Base-by-base conservation (phyloP, 208 protist genomes). In the Plasmodiophora brassicae region DNA sequence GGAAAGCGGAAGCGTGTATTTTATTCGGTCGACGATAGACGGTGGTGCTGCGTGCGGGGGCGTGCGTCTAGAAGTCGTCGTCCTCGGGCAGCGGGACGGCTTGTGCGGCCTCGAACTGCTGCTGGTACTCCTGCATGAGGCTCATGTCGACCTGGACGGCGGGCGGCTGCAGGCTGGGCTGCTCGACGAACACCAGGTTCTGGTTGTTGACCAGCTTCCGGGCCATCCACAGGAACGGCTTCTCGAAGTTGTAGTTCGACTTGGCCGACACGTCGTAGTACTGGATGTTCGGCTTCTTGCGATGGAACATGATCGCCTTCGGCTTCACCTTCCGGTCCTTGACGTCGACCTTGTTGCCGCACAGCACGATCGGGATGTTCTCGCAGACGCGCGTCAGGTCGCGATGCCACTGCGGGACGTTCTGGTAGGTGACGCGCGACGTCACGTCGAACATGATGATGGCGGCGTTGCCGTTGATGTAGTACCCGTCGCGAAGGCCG, bases 381-480 rank as follows among this genome's bases (percentile, higher is more conserved):
- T 99, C 97, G 92, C 98, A 99, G 85, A 99, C 98, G 71, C 98
- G 96, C 0, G 95, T 95, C n/a, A 95, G 45, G 94, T 99, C 98
- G 86, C 96, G 94, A 93, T 99, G 95, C 99, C 99, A 99, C 94
- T 98, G 99, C 54, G 97, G 97, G 53, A 99, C 98, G 94, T 99
- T 99, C 94, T 99, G 99, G 96, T 99, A 99, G 44, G 99, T 99
- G 44, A 97, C 94, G 88, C 98, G 96, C 71, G 97, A 98, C 46
- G 98, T 99, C 41, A 99, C 98, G 91, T 99, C 99, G 91, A 99
- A 99, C 98, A 99, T 99, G 92, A 99, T 99, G 93, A 99, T 99
- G 72, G 98, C 98, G 90, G 96, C 98, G 91, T 99, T 95, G 46
- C 97, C 98, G 93, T 98, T 96, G 92, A 96, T 95, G 93, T 99